Evolutionary conservation across 2,329 filamentous ascomycete species (phyloP), one percentile per base, ranked within the genome.

Genomic region (Alternaria arborescens): DNA sequence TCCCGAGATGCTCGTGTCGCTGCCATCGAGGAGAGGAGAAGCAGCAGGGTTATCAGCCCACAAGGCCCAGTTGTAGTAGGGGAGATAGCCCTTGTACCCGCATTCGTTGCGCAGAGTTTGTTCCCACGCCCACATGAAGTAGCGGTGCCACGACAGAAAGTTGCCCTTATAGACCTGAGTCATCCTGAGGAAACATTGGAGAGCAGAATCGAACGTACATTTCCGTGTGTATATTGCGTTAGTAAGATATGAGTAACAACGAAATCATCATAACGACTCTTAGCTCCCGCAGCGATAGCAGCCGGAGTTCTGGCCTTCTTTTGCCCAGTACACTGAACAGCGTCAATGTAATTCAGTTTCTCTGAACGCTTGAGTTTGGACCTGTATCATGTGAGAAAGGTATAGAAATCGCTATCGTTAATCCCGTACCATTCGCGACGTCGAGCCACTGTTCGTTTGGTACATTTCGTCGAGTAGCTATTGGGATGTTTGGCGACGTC

Each of bases 41-140:
- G 28, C 28, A 5, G 28, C 20, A 14, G 55, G 55, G 32, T 57
- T 26, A 30, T 57, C 38, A n/a, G 46, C 47, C 55, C 55, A 57
- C 30, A 36, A 22, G 2, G 55, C 47, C 55, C 55, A 58, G 40
- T 58, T 58, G 30, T 58, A 52, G 41, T 58, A 58, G 14, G 47
- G 40, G 14, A 58, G 40, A 44, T 58, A 58, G 8, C 55, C 55
- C 8, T 52, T 52, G 12, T 58, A 58, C 2, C 55, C 55, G 55
- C 80, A 81, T 54, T 81, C 79, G 7, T 77, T 71, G n/a, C 68
- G 75, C 4, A 82, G 72, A 1, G 78, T 77, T 44, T 77, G 68
- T 58, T 82, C 80, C 62, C 79, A 81, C 2, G 72, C 63, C 70
- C 81, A 77, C 16, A 73, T 75, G 64, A 77, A 80, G 65, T 80